phyloP scores from a whole-genome alignment of 352 stramenopile species.

The Globisporangium cylindrosporum region DNA sequence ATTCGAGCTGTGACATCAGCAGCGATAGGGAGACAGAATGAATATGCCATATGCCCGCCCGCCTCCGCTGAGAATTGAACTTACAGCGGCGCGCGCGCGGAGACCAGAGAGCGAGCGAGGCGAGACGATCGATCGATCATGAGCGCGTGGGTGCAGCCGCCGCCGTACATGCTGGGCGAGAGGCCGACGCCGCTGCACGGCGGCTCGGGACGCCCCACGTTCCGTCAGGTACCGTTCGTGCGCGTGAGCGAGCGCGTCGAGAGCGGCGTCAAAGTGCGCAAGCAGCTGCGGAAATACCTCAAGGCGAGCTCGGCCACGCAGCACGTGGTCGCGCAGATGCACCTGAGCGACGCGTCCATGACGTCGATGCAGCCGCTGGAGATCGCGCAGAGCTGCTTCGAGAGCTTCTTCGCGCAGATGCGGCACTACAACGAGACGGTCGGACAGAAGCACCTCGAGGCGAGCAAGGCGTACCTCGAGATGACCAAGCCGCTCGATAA shows the following conservation, averaged over 20 bases:
- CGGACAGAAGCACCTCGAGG: slow-evolving; percentile 71
- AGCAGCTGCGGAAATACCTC: slow-evolving; percentile 83
- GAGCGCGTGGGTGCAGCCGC: slow-evolving; percentile 36
- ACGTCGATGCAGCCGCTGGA: slow-evolving; percentile 76
- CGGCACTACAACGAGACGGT: slow-evolving; percentile 77
- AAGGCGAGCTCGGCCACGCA: slow-evolving; percentile 73
- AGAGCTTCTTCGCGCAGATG: slow-evolving; percentile 76
- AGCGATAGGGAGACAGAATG: background rate
- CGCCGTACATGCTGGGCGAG: slow-evolving; percentile 82
- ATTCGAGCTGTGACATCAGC: background rate
- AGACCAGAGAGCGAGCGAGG: slow-evolving; percentile 2
- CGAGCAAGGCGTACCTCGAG: slow-evolving; percentile 71
- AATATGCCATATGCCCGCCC: background rate
- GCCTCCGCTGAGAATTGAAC: slow-evolving; percentile 5
- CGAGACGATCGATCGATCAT: slow-evolving; percentile 1
- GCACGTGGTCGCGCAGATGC: slow-evolving; percentile 77
- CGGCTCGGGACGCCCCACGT: slow-evolving; percentile 50
- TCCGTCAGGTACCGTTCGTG: slow-evolving; percentile 82
- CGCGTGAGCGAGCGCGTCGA: slow-evolving; percentile 75
- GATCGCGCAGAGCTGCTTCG: slow-evolving; percentile 76
- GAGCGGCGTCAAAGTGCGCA: slow-evolving; percentile 76
- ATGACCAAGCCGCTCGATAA: slow-evolving; percentile 80
- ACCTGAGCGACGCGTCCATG: slow-evolving; percentile 76
- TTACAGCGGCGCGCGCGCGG: background rate
- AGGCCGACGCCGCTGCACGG: slow-evolving; percentile 55